These are phyloP conservation scores for Diplodia mutila DNA, from an alignment of 2,329 filamentous ascomycete genomes.

Conservation along the genomic window DNA sequence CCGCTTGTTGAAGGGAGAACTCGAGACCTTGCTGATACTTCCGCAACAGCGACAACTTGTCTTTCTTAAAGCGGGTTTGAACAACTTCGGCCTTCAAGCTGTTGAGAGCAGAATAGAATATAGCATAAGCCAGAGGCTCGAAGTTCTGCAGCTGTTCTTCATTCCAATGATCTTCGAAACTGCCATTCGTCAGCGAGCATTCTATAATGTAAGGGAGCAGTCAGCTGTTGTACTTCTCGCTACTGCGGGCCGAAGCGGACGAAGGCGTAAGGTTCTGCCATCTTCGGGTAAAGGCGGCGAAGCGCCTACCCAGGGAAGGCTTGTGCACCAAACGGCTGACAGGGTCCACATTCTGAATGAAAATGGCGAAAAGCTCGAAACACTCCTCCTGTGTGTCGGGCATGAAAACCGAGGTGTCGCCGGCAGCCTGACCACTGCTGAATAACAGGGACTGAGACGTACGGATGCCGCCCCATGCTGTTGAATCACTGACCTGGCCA, in stretches of 20 bases:
- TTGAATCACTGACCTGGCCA: not conserved
- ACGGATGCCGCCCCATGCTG: conserved; percentile 6
- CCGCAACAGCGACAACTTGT: conserved; percentile 38
- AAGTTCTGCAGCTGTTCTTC: conserved; percentile 23
- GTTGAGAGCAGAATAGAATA: conserved; percentile 44
- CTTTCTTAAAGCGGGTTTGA: conserved; percentile 38
- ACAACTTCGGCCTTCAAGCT: conserved; percentile 38
- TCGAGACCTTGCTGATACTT: conserved; percentile 42
- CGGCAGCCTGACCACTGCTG: conserved; percentile 19
- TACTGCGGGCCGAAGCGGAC: conserved; percentile 15
- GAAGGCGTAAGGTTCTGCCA: conserved; percentile 17
- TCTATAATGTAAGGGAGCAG: not conserved
- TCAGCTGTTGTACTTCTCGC: conserved; percentile 2
- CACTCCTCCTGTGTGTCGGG: conserved; percentile 16
- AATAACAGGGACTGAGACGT: conserved; percentile 22
- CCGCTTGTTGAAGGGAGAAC: conserved; percentile 41
- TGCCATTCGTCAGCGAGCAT: not conserved
- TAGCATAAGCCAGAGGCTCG: conserved; percentile 41
- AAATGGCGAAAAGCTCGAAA: conserved; percentile 19
- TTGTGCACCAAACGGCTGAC: conserved; percentile 25
- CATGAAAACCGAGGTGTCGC: conserved; percentile 22
- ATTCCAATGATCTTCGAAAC: conserved; percentile 13
- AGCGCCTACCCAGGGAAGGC: conserved; percentile 18
- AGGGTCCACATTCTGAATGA: conserved; percentile 22
- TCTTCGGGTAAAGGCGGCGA: conserved; percentile 15